Evolutionary conservation across 2,329 filamentous ascomycete genomes (phyloP), one percentile per base, ranked within the genome.

Genomic region (Lojkania enalia): DNA sequence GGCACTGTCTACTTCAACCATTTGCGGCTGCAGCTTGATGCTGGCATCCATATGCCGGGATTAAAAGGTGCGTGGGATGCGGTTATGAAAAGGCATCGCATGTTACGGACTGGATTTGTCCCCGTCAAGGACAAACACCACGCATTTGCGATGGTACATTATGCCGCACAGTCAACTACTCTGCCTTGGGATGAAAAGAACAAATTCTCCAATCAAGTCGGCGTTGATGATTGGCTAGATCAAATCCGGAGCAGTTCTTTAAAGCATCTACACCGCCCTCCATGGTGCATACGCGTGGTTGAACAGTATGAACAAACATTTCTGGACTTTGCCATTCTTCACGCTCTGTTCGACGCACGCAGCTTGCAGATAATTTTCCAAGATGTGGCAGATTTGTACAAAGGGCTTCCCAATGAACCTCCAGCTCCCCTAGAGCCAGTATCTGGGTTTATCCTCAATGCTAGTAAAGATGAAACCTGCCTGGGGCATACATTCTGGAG

Each of bases 331-430:
- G 80, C 76, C 7, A 76, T 90, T 2, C 86, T 95, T 51, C 91
- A 96, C 70, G 87, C 88, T 0, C 73, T 96, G 0, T 96, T 95
- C 54, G 91, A 96, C 71, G 91, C 90, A 0, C 77, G 82, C 30
- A 90, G 89, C 6, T 71, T 96, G 9, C 74, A 80, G 3, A 60
- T 75, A 0, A 77, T 96, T 1, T 69, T 96, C 2, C 60, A 73
- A 0, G 81, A 86, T 54, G 73, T 95, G 11, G 58, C 69, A 2
- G 58, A 55, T 25, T 58, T 66, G 9, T 74, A 80, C 23, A 47
- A 59, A 6, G 65, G 59, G 14, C 3, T 47, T 58, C 2, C 9
- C 44, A 2, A 39, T 71, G 1, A 39, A 46, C 35, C 48, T 5
- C 49, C 60, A 2, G 35, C 58, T n/a, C 52, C 71, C 2, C 65